phyloP scores from a whole-genome alignment of 139 green algal species.

The Coccomyxa sp. region DNA sequence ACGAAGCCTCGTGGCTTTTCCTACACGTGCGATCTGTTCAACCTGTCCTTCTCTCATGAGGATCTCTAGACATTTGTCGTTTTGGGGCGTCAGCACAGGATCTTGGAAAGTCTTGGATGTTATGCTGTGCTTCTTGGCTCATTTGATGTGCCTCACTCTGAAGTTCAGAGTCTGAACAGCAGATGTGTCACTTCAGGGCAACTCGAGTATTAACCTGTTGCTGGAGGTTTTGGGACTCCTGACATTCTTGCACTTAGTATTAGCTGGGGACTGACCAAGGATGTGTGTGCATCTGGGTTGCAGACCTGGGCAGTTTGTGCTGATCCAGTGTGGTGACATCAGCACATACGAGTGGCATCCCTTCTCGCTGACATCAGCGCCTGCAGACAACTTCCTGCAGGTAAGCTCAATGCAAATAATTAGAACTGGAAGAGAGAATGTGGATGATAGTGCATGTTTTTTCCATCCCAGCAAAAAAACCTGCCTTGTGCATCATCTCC shows the following conservation, averaged over 20 bases:
- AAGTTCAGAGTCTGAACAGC: too few species aligned
- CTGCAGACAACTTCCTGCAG: not conserved
- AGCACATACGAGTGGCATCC: not conserved
- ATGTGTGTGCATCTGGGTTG: not conserved
- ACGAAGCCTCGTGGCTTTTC: not conserved
- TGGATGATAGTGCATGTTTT: not conserved
- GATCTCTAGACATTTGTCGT: not conserved
- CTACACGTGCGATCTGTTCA: not conserved
- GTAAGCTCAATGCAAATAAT: not conserved
- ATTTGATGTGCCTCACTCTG: not conserved
- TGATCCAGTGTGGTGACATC: not conserved
- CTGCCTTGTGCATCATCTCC: not conserved
- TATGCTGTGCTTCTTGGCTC: not conserved
- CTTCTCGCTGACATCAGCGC: not conserved
- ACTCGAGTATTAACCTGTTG: not conserved
- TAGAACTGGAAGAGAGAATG: not conserved
- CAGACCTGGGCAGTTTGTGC: not conserved
- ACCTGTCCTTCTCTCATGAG: not conserved
- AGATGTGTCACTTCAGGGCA: not conserved
- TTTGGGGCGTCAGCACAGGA: not conserved
- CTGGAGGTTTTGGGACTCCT: not conserved
- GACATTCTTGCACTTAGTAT: too few species aligned
- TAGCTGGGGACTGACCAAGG: too few species aligned
- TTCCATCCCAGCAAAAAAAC: not conserved
- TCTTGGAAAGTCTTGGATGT: not conserved